These are phyloP conservation scores for Ceratobasidium sp. DNA, from an alignment of 1,284 basidiomycete species.

Conservation along the genomic window DNA sequence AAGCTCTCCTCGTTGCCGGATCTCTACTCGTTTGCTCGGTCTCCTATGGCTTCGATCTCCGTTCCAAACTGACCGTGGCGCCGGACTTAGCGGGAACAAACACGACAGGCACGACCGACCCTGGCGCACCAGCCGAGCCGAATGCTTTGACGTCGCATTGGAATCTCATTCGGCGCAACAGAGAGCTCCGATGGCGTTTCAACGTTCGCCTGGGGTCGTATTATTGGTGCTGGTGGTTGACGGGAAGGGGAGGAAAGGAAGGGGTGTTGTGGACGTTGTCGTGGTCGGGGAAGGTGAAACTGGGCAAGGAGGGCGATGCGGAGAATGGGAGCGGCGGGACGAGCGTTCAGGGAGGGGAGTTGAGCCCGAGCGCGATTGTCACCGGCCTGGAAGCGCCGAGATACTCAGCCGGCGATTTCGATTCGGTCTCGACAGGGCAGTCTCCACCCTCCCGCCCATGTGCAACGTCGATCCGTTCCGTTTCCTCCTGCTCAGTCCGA, in stretches of 20 bases:
- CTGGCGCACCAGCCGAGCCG: too few relatives aligned
- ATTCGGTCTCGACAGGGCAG: background rate
- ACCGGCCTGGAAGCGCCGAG: background rate
- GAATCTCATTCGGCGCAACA: too few relatives aligned
- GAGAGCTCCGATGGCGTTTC: too few relatives aligned
- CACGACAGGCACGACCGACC: slow-evolving; percentile 32
- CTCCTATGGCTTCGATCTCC: slow-evolving; percentile 36
- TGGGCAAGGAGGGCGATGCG: background rate
- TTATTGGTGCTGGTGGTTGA: slow-evolving; percentile 44
- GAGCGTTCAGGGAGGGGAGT: background rate
- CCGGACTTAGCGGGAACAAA: slow-evolving; percentile 2
- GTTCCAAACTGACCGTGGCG: slow-evolving; percentile 7
- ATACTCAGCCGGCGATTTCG: background rate
- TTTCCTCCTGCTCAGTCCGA: background rate
- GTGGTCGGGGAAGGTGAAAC: slow-evolving; percentile 22
- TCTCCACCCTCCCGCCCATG: slow-evolving; percentile 8
- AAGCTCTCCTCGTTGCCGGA: slow-evolving; percentile 44
- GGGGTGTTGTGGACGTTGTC: slow-evolving; percentile 24
- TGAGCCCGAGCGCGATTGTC: background rate
- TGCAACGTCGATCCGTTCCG: background rate
- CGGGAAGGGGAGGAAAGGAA: slow-evolving; percentile 44
- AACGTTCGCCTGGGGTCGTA: slow-evolving; percentile 39
- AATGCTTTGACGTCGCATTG: too few relatives aligned
- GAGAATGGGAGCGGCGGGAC: too few relatives aligned
- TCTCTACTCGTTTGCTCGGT: slow-evolving; percentile 35